Percentiles rank a stretch among this genome's conserved stretches.
These are phyloP conservation scores for Termitomyces sp. DNA, from an alignment of 768 basidiomycete genomes.

Conservation along the genomic window DNA sequence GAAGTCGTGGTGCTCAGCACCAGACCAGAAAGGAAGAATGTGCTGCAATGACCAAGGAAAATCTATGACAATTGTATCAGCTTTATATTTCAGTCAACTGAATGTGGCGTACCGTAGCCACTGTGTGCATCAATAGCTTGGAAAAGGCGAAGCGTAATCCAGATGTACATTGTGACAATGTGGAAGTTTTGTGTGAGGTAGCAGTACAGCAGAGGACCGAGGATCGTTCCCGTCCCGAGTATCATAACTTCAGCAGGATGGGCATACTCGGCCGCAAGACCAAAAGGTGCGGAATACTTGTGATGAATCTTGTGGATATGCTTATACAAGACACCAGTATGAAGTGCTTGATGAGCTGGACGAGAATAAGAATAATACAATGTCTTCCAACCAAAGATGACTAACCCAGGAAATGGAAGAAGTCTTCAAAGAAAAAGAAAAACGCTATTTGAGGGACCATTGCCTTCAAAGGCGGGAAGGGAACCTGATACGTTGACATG, in stretches of 20 bases:
- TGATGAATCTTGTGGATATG: slow-evolving; percentile 97
- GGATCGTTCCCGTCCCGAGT: slow-evolving; percentile 87
- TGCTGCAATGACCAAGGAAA: slow-evolving; percentile 98
- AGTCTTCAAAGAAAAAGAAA: slow-evolving; percentile 96
- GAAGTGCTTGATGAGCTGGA: slow-evolving; percentile 83
- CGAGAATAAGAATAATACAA: background rate
- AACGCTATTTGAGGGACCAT: slow-evolving; percentile 76
- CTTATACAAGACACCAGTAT: slow-evolving; percentile 81
- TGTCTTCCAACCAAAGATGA: slow-evolving; percentile 1
- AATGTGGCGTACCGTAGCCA: slow-evolving; percentile 68
- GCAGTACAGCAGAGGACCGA: slow-evolving; percentile 85
- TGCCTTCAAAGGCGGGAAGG: slow-evolving; percentile 69
- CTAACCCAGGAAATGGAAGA: slow-evolving; percentile 86
- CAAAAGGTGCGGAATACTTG: slow-evolving; percentile 95
- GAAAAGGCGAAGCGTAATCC: slow-evolving; percentile 92
- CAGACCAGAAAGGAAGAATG: slow-evolving; percentile 93
- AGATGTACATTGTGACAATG: slow-evolving; percentile 88
- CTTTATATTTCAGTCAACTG: background rate
- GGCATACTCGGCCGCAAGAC: slow-evolving; percentile 95
- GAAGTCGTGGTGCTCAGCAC: slow-evolving; percentile 97
- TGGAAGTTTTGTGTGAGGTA: slow-evolving; percentile 73
- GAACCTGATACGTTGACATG: slow-evolving; percentile 91
- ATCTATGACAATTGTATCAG: slow-evolving; percentile 38
- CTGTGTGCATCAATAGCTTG: slow-evolving; percentile 98
- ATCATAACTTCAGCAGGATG: slow-evolving; percentile 97